Percentiles rank a stretch among this genome's conserved stretches.
Conservation (phyloP, 2,329 filamentous ascomycete genomes). For the Rachicladosporium sp. region DNA sequence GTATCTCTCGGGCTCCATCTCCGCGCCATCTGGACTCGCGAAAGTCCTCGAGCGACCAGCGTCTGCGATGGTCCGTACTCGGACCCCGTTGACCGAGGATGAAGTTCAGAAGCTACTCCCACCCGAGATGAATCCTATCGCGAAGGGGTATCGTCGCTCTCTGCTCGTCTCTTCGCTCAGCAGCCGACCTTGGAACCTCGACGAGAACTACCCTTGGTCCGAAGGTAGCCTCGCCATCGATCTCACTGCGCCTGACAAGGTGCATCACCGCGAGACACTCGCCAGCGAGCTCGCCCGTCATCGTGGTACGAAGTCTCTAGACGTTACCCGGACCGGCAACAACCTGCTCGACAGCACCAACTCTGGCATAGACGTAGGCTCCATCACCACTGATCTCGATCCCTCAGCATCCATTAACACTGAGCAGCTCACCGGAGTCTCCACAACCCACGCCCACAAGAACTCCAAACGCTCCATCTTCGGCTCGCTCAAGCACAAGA, state of each 20-base stretch:
- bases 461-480: slow-evolving; percentile 24
- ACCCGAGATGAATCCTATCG: slow-evolving; percentile 22
- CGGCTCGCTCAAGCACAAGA: slow-evolving; percentile 23
- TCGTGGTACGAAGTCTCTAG: slow-evolving; percentile 17
- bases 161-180: slow-evolving; percentile 23
- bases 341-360: slow-evolving; percentile 8
- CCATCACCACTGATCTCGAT: slow-evolving; percentile 14
- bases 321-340: slow-evolving; percentile 12
- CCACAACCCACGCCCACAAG: slow-evolving; percentile 14
- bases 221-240: slow-evolving; percentile 28
- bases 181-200: slow-evolving; percentile 35
- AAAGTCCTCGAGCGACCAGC: slow-evolving; percentile 14
- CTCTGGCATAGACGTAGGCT: slow-evolving; percentile 21
- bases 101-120: slow-evolving; percentile 21
- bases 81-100: slow-evolving; percentile 19
- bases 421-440: slow-evolving; percentile 21
- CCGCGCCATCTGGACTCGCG: slow-evolving; percentile 19
- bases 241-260: slow-evolving; percentile 24
- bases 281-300: slow-evolving; percentile 16
- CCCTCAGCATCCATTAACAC: slow-evolving; percentile 19
- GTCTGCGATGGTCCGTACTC: slow-evolving; percentile 18
- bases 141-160: slow-evolving; percentile 20
- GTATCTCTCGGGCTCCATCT: slow-evolving; percentile 21
- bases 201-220: slow-evolving; percentile 36
- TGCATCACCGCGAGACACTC: slow-evolving; percentile 19